These are phyloP conservation scores for Phytophthora nicotianae DNA, from an alignment of 352 stramenopile species.

Conservation along the genomic window DNA sequence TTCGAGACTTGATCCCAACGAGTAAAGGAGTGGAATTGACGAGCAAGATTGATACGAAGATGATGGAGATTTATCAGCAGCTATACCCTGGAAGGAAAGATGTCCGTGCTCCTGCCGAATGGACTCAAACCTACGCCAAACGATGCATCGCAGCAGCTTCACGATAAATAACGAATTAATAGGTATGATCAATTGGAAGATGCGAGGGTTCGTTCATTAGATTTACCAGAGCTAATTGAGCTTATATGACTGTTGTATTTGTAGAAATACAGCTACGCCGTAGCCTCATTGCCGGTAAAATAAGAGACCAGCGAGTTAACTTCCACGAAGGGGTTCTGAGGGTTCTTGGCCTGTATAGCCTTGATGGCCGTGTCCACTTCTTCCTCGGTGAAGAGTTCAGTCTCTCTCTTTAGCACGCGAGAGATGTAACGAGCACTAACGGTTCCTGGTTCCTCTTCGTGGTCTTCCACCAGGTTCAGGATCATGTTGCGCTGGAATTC, in stretches of 20 bases:
- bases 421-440: constrained; percentile 62
- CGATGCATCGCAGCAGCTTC: constrained; percentile 16
- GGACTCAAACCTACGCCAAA: constrained; percentile 34
- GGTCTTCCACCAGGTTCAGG: constrained; percentile 50
- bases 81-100: constrained; percentile 63
- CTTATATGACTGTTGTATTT: constrained; percentile 1
- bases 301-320: constrained; percentile 46
- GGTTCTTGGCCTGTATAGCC: constrained; percentile 33
- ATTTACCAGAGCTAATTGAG: constrained; percentile 8
- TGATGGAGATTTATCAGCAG: constrained; percentile 57
- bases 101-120: constrained; percentile 28
- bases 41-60: constrained; percentile 46
- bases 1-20: constrained; percentile 43
- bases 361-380: constrained; percentile 61
- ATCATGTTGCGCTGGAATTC: constrained; percentile 71
- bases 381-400: constrained; percentile 52
- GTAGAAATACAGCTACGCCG: constrained; percentile 18
- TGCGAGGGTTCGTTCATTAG: constrained; percentile 9
- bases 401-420: constrained; percentile 59
- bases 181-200: constrained; percentile 2
- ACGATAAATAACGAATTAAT: constrained; percentile 10
- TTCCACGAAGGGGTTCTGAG: constrained; percentile 44
- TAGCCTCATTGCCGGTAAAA: constrained; percentile 30
- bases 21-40: constrained; percentile 42
- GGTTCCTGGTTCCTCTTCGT: constrained; percentile 60